Percentiles rank a stretch among this genome's conserved stretches.
Evolutionary conservation across 345 rosid genomes (phyloP).

Genomic region (Psidium friedrichsthalianum): DNA sequence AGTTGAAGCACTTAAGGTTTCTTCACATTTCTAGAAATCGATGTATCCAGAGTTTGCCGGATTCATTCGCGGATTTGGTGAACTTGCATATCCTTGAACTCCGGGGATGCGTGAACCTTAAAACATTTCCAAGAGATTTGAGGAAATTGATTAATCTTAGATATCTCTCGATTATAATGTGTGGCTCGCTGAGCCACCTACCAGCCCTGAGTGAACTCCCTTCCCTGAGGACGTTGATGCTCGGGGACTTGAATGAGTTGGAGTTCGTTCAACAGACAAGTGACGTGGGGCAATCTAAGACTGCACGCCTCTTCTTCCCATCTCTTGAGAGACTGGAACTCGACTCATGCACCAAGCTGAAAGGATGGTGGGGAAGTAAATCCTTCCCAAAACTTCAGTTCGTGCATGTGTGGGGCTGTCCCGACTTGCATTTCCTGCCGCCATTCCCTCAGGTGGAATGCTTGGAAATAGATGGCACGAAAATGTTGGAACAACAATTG

Average conservation of each 20-base stretch:
- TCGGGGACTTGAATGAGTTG: rapidly evolving
- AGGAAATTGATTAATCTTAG: neutral
- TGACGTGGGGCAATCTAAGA: rapidly evolving
- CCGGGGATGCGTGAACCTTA: rapidly evolving
- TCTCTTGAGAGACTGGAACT: neutral
- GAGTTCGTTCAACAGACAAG: neutral
- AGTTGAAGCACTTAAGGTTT: neutral
- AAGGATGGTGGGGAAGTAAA: neutral
- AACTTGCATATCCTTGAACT: neutral
- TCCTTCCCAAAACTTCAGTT: rapidly evolving
- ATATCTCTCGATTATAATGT: rapidly evolving
- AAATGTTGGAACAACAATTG: neutral
- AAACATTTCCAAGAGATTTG: neutral
- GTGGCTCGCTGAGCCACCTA: rapidly evolving
- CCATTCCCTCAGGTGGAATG: neutral
- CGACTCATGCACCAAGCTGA: neutral
- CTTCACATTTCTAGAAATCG: neutral
- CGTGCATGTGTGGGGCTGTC: rapidly evolving
- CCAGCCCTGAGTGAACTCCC: too few relatives aligned
- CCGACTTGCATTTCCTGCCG: neutral
- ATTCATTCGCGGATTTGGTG: neutral
- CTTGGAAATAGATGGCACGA: neutral
- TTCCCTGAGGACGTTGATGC: neutral
- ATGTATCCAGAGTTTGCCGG: neutral
- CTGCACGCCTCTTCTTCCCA: neutral